A percentile compares a stretch with the other conserved stretches of the same genome.
Evolutionary conservation across 2,329 filamentous ascomycete species (phyloP).

Genomic region (Thelonectria blattea): DNA sequence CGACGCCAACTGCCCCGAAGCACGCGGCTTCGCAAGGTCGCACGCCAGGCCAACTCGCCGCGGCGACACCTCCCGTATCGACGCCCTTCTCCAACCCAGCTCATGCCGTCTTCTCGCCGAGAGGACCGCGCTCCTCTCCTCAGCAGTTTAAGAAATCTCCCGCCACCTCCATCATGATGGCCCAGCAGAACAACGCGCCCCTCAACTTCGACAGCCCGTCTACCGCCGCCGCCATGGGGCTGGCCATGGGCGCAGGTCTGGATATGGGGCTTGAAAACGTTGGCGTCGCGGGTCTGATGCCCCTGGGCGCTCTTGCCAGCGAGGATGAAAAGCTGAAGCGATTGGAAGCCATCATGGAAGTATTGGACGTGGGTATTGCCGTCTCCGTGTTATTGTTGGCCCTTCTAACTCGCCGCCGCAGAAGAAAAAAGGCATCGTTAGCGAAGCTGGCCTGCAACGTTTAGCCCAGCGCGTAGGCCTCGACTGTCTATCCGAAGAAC

Average conservation of each 20-base stretch:
- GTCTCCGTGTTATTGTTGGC: not conserved
- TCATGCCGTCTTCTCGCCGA: conserved; percentile 65
- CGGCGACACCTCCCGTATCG: conserved; percentile 69
- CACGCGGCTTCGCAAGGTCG: conserved; percentile 50
- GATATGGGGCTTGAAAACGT: conserved; percentile 61
- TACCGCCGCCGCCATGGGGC: conserved; percentile 65
- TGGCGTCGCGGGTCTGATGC: conserved; percentile 54
- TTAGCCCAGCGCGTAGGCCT: conserved; percentile 72
- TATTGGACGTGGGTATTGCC: conserved; percentile 52
- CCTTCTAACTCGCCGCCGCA: conserved; percentile 25
- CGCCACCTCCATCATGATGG: conserved; percentile 57
- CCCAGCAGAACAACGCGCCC: conserved; percentile 51
- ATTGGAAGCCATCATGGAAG: conserved; percentile 57
- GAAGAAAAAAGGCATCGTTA: conserved; percentile 67
- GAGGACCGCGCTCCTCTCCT: conserved; percentile 64
- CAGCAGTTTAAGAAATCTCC: conserved; percentile 70
- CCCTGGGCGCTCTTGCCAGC: conserved; percentile 49
- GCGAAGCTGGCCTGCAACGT: conserved; percentile 76
- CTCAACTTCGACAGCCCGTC: conserved; percentile 70
- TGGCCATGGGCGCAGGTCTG: conserved; percentile 56
- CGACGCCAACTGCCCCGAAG: conserved; percentile 59
- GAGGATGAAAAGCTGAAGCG: conserved; percentile 63
- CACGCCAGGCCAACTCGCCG: conserved; percentile 58
- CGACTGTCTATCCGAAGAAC: conserved; percentile 65
- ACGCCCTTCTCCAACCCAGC: conserved; percentile 68